These are phyloP conservation scores for Sutorius eximius DNA, from an alignment of 1,284 basidiomycete species.

Conservation along the genomic window DNA sequence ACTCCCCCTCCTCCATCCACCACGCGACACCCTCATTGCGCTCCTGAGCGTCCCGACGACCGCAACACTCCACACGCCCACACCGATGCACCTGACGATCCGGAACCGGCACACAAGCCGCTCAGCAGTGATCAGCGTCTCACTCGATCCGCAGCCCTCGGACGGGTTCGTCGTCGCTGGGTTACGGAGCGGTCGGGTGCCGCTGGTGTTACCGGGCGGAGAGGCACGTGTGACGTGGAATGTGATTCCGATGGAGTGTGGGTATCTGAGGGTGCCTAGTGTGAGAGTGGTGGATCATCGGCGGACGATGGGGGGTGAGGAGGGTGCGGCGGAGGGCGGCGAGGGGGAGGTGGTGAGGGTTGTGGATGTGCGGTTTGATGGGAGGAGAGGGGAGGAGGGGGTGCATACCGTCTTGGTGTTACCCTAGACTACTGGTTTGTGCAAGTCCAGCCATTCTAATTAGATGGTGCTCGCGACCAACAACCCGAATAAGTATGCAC, in stretches of 20 bases:
- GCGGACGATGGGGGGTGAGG: constrained; percentile 30
- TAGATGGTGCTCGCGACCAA: too few relatives aligned
- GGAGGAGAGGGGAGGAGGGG: constrained; percentile 18
- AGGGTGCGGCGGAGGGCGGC: constrained; percentile 35
- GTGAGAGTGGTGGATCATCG: constrained; percentile 61
- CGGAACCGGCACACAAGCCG: constrained; percentile 63
- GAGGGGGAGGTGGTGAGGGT: constrained; percentile 52
- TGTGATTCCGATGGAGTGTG: constrained; percentile 71
- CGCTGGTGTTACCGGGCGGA: constrained; percentile 66
- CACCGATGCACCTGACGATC: constrained; percentile 54
- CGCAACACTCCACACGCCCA: constrained; percentile 61
- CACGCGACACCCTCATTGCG: constrained; percentile 59
- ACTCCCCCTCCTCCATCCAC: constrained; percentile 60
- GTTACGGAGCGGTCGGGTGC: constrained; percentile 59
- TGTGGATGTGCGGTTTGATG: constrained; percentile 51
- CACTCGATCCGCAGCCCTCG: constrained; percentile 58
- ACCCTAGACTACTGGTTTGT: background rate
- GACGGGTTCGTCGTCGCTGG: constrained; percentile 74
- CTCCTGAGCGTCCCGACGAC: constrained; percentile 60
- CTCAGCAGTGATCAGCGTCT: constrained; percentile 65
- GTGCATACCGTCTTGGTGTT: constrained; percentile 20
- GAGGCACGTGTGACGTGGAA: constrained; percentile 67
- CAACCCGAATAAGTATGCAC: too few relatives aligned
- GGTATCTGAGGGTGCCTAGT: constrained; percentile 56
- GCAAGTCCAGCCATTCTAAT: too few relatives aligned